Evolutionary conservation across 352 stramenopile genomes (phyloP).

Genomic region (Blastocystis hominis): DNA sequence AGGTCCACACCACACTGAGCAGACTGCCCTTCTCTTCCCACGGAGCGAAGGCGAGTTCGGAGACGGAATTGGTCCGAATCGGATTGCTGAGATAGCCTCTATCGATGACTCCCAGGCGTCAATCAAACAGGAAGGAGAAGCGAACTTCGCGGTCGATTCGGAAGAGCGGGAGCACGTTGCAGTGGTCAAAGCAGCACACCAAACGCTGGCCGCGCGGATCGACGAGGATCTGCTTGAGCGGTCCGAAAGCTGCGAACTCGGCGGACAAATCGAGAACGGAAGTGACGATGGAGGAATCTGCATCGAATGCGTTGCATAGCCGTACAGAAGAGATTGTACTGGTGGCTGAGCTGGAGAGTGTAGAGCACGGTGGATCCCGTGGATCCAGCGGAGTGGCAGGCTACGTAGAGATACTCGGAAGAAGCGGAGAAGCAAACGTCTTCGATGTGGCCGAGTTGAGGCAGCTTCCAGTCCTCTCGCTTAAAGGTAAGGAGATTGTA

Average conservation of each 20-base stretch:
- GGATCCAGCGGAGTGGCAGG: background rate
- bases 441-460: background rate
- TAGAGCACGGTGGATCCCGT: background rate
- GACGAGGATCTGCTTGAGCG: background rate
- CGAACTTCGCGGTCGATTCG: background rate
- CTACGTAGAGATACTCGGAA: slow-evolving; percentile 14
- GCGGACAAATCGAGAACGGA: background rate
- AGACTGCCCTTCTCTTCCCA: background rate
- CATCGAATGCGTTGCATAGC: background rate
- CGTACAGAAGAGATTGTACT: slow-evolving; percentile 3
- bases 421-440: background rate
- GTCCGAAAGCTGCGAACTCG: background rate
- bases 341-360: slow-evolving; percentile 1
- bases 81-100: background rate
- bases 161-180: background rate
- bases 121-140: background rate
- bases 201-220: slow-evolving; percentile 2
- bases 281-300: slow-evolving; percentile 1
- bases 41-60: background rate
- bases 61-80: background rate
- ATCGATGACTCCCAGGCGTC: background rate
- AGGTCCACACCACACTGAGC: slow-evolving; percentile 10
- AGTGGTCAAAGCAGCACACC: background rate
- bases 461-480: background rate
- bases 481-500: background rate